These are phyloP conservation scores for Colletotrichum sp. DNA, from an alignment of 2,329 filamentous ascomycete species.

Conservation along the genomic window DNA sequence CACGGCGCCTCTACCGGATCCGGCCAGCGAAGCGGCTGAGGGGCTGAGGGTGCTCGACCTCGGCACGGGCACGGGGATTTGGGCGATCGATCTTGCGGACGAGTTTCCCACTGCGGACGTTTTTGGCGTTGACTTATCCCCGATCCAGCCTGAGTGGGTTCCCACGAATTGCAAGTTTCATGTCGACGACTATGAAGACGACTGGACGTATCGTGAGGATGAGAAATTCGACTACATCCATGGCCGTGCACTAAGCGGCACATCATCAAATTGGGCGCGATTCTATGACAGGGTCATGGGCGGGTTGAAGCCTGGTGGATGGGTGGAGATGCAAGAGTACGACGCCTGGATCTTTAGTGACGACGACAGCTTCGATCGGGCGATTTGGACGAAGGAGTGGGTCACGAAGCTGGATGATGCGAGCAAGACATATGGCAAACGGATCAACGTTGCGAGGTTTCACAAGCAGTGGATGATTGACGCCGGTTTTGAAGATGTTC, in stretches of 20 bases:
- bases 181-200: constrained; percentile 68
- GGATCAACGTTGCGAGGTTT: constrained; percentile 39
- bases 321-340: constrained; percentile 44
- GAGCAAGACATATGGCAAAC: constrained; percentile 41
- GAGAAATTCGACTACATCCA: constrained; percentile 40
- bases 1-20: constrained; percentile 28
- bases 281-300: constrained; percentile 33
- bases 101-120: constrained; percentile 50
- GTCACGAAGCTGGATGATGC: constrained; percentile 38
- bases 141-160: constrained; percentile 62
- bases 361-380: constrained; percentile 40
- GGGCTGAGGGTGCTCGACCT: constrained; percentile 56
- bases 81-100: constrained; percentile 53
- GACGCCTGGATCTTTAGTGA: constrained; percentile 43
- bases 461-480: constrained; percentile 44
- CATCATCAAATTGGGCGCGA: constrained; percentile 35
- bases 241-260: constrained; percentile 33
- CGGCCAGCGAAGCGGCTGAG: constrained; percentile 28
- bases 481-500: constrained; percentile 41
- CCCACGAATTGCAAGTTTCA: constrained; percentile 68
- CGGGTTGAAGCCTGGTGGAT: constrained; percentile 37
- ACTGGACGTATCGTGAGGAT: constrained; percentile 46
- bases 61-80: constrained; percentile 67
- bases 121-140: constrained; percentile 62
- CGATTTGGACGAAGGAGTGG: constrained; percentile 44